Evolutionary conservation across 345 rosid species (phyloP), one percentile per base, ranked within the genome.

Genomic region (Adansonia digitata): DNA sequence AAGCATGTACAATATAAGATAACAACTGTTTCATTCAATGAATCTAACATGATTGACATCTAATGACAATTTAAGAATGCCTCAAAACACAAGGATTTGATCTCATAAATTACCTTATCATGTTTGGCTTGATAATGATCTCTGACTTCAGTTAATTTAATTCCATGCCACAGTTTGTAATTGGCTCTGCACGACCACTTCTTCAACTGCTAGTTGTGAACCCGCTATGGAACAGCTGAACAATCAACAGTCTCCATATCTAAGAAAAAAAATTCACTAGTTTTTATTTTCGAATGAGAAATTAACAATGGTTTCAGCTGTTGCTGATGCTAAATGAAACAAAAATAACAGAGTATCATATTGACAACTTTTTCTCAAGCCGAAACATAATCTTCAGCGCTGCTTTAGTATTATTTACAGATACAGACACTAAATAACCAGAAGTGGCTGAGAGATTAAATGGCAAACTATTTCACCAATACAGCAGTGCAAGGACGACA

Each of bases 401-500:
- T 22, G 20, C 48, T 27, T n/a, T n/a, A 5, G 26, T 35, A 46
- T n/a, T 68, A 45, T 68, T 27, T 68, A 68, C 72, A 59, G 64
- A 29, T 8, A 17, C 39, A 26, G 20, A 68, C 70, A 65, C 56
- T 27, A 46, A 46, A 27, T 14, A 56, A 56, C 51, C 65, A 40
- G 37, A 17, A 37, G 13, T 14, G n/a, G 6, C 0, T 43, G 20
- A 24, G 31, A 29, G 34, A 15, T 74, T 22, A 49, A 34, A 22
- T 18, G 10, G 42, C 17, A 55, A 77, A 52, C 59, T 12, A 42
- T 65, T 77, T 89, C 82, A 89, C 82, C 86, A 86, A 57, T 78
- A 81, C 63, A 93, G 69, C 77, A 93, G 72, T n/a, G 88, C 88
- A 2, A 91, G 67, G 22, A 90, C 14, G 45, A 93, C 89, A 56